Evolutionary conservation across 2,329 filamentous ascomycete species (phyloP).

Genomic region (Thelonectria blattea): DNA sequence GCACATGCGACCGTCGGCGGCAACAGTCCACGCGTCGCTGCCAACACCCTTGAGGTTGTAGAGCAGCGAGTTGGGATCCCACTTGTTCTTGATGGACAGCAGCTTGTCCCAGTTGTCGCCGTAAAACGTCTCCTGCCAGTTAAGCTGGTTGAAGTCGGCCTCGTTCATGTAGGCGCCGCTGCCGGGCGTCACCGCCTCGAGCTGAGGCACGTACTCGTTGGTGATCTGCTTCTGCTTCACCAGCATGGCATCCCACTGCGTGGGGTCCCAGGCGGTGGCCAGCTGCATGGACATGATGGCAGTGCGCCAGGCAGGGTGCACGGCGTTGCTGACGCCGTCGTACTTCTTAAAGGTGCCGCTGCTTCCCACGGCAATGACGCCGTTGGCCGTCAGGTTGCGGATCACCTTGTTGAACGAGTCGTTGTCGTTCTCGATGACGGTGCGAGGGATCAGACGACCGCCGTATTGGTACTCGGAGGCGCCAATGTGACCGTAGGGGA

Average conservation of each 20-base stretch:
- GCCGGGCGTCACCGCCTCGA: slow-evolving; percentile 47
- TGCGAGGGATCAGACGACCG: slow-evolving; percentile 45
- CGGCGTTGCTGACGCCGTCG: slow-evolving; percentile 43
- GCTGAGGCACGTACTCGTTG: slow-evolving; percentile 34
- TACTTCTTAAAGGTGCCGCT: slow-evolving; percentile 40
- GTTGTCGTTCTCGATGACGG: slow-evolving; percentile 40
- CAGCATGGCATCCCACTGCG: slow-evolving; percentile 38
- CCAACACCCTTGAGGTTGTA: slow-evolving; percentile 57
- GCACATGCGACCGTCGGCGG: slow-evolving; percentile 29
- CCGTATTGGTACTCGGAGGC: slow-evolving; percentile 44
- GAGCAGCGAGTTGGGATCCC: slow-evolving; percentile 54
- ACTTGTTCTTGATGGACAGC: slow-evolving; percentile 55
- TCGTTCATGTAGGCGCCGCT: slow-evolving; percentile 59
- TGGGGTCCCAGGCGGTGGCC: slow-evolving; percentile 36
- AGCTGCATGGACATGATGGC: slow-evolving; percentile 43
- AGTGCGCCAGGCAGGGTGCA: slow-evolving; percentile 47
- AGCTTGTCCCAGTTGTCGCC: slow-evolving; percentile 53
- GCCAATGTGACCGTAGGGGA: slow-evolving; percentile 42
- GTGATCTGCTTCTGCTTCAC: slow-evolving; percentile 41
- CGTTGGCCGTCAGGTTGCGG: slow-evolving; percentile 39
- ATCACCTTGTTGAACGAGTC: slow-evolving; percentile 40
- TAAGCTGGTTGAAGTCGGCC: slow-evolving; percentile 52
- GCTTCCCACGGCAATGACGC: slow-evolving; percentile 40
- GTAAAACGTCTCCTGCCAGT: slow-evolving; percentile 54
- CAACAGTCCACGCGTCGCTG: slow-evolving; percentile 53